Evolutionary conservation across 2,329 filamentous ascomycete genomes (phyloP).

Genomic region (Tolypocladium nubicola): DNA sequence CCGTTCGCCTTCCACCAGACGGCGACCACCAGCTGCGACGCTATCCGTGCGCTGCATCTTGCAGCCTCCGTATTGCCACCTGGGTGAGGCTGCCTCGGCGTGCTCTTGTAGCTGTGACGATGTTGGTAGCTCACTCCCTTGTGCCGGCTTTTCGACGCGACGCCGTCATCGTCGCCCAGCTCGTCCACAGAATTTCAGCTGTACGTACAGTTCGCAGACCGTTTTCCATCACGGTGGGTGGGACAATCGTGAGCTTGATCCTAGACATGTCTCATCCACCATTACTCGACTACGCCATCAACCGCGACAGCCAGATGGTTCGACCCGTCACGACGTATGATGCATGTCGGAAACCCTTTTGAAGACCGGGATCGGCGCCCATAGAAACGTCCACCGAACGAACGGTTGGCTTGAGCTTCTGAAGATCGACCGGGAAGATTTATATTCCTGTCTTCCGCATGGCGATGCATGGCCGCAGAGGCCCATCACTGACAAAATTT

Average conservation of each 20-base stretch:
- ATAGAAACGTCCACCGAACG: not conserved
- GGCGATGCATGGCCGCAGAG: slow-evolving; percentile 5
- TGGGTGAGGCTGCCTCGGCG: too few relatives aligned
- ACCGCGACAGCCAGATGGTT: not conserved
- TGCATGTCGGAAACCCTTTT: not conserved
- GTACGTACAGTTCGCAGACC: not conserved
- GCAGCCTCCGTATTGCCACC: too few relatives aligned
- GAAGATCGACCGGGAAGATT: not conserved
- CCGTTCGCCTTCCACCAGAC: too few relatives aligned
- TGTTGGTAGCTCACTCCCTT: not conserved
- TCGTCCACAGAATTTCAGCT: not conserved
- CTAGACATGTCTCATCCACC: not conserved
- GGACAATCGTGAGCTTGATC: not conserved
- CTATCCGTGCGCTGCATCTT: too few relatives aligned
- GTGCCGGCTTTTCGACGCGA: not conserved
- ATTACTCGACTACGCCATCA: not conserved
- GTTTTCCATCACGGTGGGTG: too few relatives aligned
- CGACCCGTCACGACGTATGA: not conserved
- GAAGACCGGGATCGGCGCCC: slow-evolving; percentile 1
- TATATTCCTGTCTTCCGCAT: slow-evolving; percentile 11
- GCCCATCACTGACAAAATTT: not conserved
- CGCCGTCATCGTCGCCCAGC: not conserved
- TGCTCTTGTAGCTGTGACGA: too few relatives aligned
- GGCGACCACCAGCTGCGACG: too few relatives aligned
- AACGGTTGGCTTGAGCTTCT: slow-evolving; percentile 1